Evolutionary conservation across 2,329 filamentous ascomycete species (phyloP).

Genomic region (Xylaria sp.): DNA sequence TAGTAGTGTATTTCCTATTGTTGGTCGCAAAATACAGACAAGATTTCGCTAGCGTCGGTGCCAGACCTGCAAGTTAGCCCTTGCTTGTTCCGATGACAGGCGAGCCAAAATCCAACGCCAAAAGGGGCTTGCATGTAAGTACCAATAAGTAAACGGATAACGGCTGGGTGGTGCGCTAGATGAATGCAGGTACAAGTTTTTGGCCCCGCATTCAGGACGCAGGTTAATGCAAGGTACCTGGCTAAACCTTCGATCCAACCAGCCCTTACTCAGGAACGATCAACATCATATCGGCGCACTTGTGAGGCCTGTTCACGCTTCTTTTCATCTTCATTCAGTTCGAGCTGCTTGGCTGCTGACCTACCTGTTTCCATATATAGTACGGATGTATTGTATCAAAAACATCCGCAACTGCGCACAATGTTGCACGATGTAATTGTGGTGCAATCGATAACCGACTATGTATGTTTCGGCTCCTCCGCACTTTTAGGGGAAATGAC

Average conservation of each 20-base stretch:
- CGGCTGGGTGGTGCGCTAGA: not conserved
- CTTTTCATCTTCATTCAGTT: not conserved
- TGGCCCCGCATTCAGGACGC: conserved; percentile 11
- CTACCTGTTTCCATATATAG: not conserved
- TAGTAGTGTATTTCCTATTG: not conserved
- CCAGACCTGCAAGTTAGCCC: not conserved
- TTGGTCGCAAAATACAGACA: not conserved
- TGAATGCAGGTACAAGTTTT: conserved; percentile 30
- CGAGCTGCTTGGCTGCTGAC: not conserved
- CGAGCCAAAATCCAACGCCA: not conserved
- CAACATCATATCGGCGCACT: not conserved
- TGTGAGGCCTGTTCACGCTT: not conserved
- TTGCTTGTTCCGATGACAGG: not conserved
- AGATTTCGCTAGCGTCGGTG: not conserved
- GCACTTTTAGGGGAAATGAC: not conserved
- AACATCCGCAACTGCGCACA: not conserved
- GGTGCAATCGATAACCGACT: not conserved
- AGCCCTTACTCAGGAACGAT: conserved; percentile 26
- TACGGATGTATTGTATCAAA: not conserved
- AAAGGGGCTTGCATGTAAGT: conserved; percentile 17
- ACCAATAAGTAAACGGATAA: conserved; percentile 11
- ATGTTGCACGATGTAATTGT: not conserved
- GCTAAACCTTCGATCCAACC: conserved; percentile 23
- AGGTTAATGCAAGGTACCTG: conserved; percentile 32
- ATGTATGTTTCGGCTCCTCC: not conserved